These are phyloP conservation scores for Setaria italica DNA, from an alignment of 202 grass and related monocot species.

Conservation along the genomic window DNA sequence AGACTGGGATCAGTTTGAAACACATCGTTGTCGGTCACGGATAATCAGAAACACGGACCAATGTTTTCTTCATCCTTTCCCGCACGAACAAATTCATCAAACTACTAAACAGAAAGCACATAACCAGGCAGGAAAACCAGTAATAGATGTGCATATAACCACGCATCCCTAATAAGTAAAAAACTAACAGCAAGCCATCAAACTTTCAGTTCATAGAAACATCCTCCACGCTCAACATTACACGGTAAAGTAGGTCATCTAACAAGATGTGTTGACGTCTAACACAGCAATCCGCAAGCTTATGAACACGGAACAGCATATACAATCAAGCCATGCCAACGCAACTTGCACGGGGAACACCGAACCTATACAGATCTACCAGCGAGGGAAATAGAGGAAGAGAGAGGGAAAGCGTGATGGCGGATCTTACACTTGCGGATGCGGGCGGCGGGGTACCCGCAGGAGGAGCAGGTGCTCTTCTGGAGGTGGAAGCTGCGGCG, in stretches of 20 bases:
- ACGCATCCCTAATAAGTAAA: neutral
- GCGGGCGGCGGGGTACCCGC: conserved; percentile 73
- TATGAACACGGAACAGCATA: neutral
- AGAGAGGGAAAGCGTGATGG: neutral
- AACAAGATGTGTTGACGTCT: too few relatives aligned
- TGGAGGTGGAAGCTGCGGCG: conserved; percentile 82
- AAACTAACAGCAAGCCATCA: too few relatives aligned
- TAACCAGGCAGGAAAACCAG: neutral
- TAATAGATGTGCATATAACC: neutral
- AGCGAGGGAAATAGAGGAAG: neutral
- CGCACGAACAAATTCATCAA: neutral
- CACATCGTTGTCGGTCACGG: conserved; percentile 14
- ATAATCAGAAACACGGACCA: conserved; percentile 39
- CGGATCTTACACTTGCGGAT: conserved; percentile 80
- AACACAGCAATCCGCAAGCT: neutral
- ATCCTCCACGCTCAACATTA: too few relatives aligned
- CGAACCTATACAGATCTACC: conserved; percentile 13
- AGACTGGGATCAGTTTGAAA: neutral
- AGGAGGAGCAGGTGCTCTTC: conserved; percentile 79
- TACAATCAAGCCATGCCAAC: neutral
- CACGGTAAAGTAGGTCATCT: too few relatives aligned
- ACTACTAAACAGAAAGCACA: neutral
- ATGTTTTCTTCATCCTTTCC: conserved; percentile 33
- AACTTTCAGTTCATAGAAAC: neutral
- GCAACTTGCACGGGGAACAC: too few relatives aligned